A percentile compares a stretch with the other conserved stretches of the same genome.
Conservation (phyloP, 2,329 filamentous ascomycete species). For the Pseudocercospora fijiensis region DNA sequence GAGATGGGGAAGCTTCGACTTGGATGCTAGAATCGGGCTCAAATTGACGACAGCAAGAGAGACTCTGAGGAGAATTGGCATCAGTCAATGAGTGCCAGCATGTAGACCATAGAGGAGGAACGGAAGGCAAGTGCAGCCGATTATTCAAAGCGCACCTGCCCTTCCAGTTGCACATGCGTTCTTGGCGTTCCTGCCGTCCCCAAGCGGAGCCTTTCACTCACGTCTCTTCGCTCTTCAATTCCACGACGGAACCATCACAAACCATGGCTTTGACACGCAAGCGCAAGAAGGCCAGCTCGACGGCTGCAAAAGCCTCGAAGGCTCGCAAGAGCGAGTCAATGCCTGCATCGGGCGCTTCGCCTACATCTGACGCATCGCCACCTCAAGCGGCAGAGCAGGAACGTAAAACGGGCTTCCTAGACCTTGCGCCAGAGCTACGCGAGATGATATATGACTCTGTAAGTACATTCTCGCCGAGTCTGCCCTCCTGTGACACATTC, state of each 20-base stretch:
- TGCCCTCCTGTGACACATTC: no score
- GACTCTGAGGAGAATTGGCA: slow-evolving; percentile 51
- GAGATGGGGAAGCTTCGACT: slow-evolving; percentile 68
- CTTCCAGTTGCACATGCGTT: no score
- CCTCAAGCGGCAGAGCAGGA: no score
- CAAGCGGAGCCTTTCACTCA: background rate
- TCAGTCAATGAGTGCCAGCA: slow-evolving; percentile 11
- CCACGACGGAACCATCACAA: background rate
- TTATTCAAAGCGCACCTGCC: no score
- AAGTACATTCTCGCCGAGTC: no score
- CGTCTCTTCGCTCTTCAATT: background rate
- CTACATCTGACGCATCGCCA: background rate
- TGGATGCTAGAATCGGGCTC: slow-evolving; percentile 73
- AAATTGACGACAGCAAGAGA: slow-evolving; percentile 68
- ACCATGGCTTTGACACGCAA: background rate
- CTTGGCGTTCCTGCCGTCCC: no score
- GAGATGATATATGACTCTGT: slow-evolving; percentile 14
- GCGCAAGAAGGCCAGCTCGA: background rate
- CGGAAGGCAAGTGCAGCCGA: background rate
- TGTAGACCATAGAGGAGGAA: background rate
- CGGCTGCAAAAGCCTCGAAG: background rate
- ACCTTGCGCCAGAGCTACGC: slow-evolving; percentile 19
- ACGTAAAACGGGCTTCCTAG: background rate
- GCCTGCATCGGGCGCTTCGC: no score
- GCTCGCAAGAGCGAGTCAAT: background rate